Conservation (phyloP, 306 rosid species). For the Castanospermum australe region DNA sequence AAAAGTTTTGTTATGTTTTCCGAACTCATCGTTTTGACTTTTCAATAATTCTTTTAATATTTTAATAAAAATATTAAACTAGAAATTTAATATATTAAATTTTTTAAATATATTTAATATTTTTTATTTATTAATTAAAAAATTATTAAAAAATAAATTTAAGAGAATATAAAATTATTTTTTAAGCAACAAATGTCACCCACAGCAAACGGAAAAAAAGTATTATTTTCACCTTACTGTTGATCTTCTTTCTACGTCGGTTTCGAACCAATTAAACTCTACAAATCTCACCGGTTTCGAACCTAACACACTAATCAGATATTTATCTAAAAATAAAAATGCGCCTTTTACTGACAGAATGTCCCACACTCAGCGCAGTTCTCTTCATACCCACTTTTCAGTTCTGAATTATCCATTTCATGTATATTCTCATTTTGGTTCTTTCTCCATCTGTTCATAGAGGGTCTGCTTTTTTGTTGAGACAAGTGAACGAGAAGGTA, state of each 20-base stretch:
- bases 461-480: slow-evolving; percentile 36
- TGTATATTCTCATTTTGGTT: not conserved
- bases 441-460: not conserved
- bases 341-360: not conserved
- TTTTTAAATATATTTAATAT: no score
- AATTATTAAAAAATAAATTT: no score
- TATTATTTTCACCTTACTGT: not conserved
- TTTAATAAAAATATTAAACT: no score
- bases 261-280: slow-evolving; percentile 43
- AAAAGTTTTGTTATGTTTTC: no score
- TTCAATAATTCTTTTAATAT: no score
- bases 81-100: no score
- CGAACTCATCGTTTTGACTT: no score
- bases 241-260: slow-evolving; percentile 6
- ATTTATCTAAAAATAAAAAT: not conserved
- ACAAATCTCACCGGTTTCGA: slow-evolving; percentile 48
- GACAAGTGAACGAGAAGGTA: slow-evolving; percentile 27
- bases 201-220: no score
- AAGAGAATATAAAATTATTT: no score
- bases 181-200: no score
- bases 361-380: no score
- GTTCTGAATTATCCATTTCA: slow-evolving; percentile 13
- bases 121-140: no score
- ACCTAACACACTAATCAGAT: slow-evolving; percentile 34
- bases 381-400: not conserved